Percentiles rank a stretch among this genome's conserved stretches.
Evolutionary conservation across 2,329 filamentous ascomycete genomes (phyloP).

Genomic region (Aspergillus calidoustus): DNA sequence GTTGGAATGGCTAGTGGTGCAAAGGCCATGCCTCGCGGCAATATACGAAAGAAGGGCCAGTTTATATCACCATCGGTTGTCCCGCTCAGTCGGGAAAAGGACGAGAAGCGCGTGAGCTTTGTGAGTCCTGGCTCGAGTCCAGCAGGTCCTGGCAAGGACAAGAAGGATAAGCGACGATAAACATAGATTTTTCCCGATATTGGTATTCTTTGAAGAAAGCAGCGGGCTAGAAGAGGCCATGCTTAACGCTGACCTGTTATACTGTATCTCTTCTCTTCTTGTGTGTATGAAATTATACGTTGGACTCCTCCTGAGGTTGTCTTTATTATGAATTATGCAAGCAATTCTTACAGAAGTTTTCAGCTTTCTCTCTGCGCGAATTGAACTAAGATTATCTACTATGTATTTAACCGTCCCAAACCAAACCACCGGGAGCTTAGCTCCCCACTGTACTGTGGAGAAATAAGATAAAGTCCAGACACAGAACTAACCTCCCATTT

Average conservation of each 20-base stretch:
- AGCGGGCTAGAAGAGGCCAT: conserved; percentile 1
- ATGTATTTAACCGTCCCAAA: not conserved
- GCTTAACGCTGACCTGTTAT: conserved; percentile 9
- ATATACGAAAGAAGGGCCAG: conserved; percentile 36
- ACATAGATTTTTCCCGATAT: conserved; percentile 14
- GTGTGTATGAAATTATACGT: conserved; percentile 22
- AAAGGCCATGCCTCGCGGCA: conserved; percentile 37
- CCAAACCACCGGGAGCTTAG: not conserved
- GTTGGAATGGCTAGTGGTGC: conserved; percentile 37
- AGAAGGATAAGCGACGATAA: conserved; percentile 31
- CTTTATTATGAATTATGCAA: not conserved
- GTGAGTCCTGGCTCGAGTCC: conserved; percentile 39
- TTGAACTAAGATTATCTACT: not conserved
- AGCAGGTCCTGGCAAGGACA: conserved; percentile 32
- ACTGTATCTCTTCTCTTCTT: conserved; percentile 18
- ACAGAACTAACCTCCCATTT: not conserved
- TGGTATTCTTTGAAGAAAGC: conserved; percentile 17
- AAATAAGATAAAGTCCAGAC: not conserved
- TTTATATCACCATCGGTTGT: conserved; percentile 33
- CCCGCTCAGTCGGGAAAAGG: conserved; percentile 34
- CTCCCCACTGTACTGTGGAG: not conserved
- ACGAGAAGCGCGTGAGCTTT: conserved; percentile 45
- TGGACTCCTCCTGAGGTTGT: conserved; percentile 5
- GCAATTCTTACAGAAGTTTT: not conserved
- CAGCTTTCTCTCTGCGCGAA: not conserved